phyloP scores from a whole-genome alignment of 164 flowering plant species.

The Cinnamomum micranthum region DNA sequence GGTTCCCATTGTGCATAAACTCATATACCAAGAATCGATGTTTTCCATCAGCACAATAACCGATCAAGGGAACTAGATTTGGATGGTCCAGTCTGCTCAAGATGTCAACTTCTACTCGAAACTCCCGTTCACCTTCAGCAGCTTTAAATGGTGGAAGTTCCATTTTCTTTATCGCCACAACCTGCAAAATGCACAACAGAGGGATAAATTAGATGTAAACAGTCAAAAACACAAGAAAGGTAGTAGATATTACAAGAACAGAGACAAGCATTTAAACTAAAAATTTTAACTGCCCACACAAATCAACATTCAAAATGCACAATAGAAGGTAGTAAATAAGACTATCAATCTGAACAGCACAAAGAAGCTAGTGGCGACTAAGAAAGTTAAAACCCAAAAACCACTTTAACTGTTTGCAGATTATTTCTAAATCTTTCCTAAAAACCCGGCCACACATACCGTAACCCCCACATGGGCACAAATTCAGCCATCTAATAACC shows the following conservation, averaged over 20 bases:
- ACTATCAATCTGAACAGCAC: no score
- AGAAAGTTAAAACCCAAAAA: no score
- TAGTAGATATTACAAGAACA: not conserved
- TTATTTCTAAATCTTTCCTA: not conserved
- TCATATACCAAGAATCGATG: slow-evolving; percentile 93
- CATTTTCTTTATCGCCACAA: slow-evolving; percentile 98
- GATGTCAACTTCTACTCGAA: slow-evolving; percentile 96
- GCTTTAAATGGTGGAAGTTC: slow-evolving; percentile 76
- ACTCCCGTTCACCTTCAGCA: slow-evolving; percentile 95
- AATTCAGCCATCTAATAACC: no score
- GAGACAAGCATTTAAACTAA: not conserved
- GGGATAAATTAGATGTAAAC: not conserved
- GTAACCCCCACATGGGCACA: no score
- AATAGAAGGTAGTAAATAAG: no score
- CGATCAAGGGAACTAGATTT: slow-evolving; percentile 81
- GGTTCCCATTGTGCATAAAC: slow-evolving; percentile 84
- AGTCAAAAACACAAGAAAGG: not conserved
- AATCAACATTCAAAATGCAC: no score
- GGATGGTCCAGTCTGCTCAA: slow-evolving; percentile 95
- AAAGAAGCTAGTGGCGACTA: no score
- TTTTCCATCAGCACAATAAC: slow-evolving; percentile 98
- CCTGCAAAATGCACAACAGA: slow-evolving; percentile 29
- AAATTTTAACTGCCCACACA: not conserved
- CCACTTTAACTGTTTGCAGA: not conserved
- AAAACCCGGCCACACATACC: not conserved